Percentiles rank a stretch among this genome's conserved stretches.
Conservation (phyloP, 2,329 filamentous ascomycete genomes). For the Knufia fluminis region DNA sequence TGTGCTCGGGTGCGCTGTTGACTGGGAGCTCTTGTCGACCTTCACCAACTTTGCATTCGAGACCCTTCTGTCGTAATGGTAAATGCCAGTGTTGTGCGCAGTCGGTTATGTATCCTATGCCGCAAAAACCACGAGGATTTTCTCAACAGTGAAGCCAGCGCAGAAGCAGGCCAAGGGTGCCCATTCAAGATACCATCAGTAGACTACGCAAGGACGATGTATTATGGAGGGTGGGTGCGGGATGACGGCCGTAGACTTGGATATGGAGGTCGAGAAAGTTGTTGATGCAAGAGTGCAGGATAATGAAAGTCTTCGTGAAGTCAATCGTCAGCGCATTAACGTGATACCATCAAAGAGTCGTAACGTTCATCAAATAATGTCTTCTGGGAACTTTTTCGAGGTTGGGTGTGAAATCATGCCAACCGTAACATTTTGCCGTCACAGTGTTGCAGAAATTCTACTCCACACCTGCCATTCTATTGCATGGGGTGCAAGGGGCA, state of each 20-base stretch:
- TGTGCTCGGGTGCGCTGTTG: neutral
- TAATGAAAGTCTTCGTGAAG: neutral
- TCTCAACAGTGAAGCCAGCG: neutral
- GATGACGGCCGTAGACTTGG: neutral
- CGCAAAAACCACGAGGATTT: neutral
- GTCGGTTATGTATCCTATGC: neutral
- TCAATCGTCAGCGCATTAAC: neutral
- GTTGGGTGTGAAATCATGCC: neutral
- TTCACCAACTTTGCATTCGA: neutral
- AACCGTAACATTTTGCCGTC: constrained; percentile 1
- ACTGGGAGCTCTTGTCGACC: neutral
- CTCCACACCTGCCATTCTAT: neutral
- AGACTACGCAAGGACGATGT: too few species aligned
- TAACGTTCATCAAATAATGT: neutral
- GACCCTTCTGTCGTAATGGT: too few species aligned
- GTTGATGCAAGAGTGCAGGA: neutral
- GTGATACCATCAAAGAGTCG: constrained; percentile 1
- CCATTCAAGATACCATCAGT: too few species aligned
- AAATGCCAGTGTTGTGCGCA: neutral
- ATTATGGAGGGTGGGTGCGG: too few species aligned
- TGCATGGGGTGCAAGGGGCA: too few species aligned
- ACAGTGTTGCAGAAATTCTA: neutral
- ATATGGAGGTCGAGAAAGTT: neutral
- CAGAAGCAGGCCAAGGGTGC: neutral
- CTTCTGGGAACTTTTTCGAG: neutral